phyloP scores from a whole-genome alignment of 1,284 basidiomycete species.

The Leucocoprinus gongylophorus region DNA sequence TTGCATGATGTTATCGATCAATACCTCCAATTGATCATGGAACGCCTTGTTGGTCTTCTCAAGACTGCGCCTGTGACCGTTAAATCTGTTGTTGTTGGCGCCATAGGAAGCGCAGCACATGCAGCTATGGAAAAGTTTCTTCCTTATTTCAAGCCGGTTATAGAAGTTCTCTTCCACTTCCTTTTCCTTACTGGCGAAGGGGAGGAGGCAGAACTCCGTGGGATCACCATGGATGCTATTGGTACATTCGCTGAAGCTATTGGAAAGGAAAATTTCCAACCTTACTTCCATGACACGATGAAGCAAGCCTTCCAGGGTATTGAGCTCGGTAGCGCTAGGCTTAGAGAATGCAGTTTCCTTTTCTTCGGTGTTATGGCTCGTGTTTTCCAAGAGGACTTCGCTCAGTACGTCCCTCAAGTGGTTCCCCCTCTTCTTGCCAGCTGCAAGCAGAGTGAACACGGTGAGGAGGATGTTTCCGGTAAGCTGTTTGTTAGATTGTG shows the following conservation, averaged over 20 bases:
- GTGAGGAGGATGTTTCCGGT: constrained; percentile 51
- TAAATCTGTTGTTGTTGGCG: constrained; percentile 95
- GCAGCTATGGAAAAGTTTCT: constrained; percentile 92
- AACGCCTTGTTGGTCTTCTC: constrained; percentile 84
- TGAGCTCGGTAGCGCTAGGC: constrained; percentile 78
- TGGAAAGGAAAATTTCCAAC: constrained; percentile 90
- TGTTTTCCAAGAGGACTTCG: constrained; percentile 94
- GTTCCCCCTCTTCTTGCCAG: constrained; percentile 84
- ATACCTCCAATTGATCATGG: constrained; percentile 95
- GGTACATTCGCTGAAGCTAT: constrained; percentile 98
- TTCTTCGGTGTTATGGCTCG: constrained; percentile 98
- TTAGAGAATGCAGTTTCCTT: constrained; percentile 96
- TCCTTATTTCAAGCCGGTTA: constrained; percentile 93
- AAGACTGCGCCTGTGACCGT: constrained; percentile 81
- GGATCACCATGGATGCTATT: constrained; percentile 97
- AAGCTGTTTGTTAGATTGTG: constrained; percentile 16
- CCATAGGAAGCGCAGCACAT: constrained; percentile 97
- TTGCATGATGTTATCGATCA: constrained; percentile 86
- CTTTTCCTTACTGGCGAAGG: constrained; percentile 77
- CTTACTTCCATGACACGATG: constrained; percentile 96
- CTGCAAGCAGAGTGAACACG: constrained; percentile 80
- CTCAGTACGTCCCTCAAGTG: constrained; percentile 79
- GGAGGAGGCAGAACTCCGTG: constrained; percentile 90
- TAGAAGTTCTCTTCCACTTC: constrained; percentile 86
- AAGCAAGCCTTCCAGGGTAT: constrained; percentile 90